These are phyloP conservation scores for Epichloe sylvatica DNA, from an alignment of 2,329 filamentous ascomycete genomes.

Conservation along the genomic window DNA sequence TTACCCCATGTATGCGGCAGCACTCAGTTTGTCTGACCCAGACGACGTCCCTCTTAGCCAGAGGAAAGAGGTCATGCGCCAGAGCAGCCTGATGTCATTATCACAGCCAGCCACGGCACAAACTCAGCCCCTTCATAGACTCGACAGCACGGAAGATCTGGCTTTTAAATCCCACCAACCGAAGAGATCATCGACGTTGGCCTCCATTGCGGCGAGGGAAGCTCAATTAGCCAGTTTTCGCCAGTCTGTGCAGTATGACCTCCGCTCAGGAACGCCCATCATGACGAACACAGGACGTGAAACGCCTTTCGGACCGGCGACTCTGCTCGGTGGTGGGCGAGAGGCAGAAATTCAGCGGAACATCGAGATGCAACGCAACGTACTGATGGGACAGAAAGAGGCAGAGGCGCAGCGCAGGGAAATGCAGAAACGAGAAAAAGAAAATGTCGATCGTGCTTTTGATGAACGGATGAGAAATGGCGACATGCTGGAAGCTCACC, in stretches of 20 bases:
- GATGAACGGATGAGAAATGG: slow-evolving; percentile 65
- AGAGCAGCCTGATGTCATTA: slow-evolving; percentile 28
- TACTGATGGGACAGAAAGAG: slow-evolving; percentile 48
- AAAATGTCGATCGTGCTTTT: slow-evolving; percentile 47
- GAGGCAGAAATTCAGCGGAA: slow-evolving; percentile 30
- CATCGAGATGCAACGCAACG: slow-evolving; percentile 40
- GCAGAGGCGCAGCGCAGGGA: slow-evolving; percentile 47
- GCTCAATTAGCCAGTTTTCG: slow-evolving; percentile 54
- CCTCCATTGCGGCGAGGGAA: slow-evolving; percentile 34
- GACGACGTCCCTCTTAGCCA: slow-evolving; percentile 63
- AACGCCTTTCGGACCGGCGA: slow-evolving; percentile 22
- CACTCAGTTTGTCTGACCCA: slow-evolving; percentile 26
- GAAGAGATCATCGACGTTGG: slow-evolving; percentile 29
- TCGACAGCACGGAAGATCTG: slow-evolving; percentile 19
- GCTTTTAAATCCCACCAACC: slow-evolving; percentile 43
- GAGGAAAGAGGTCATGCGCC: slow-evolving; percentile 47
- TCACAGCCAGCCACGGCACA: slow-evolving; percentile 8
- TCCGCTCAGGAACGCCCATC: slow-evolving; percentile 30
- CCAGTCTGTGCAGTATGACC: slow-evolving; percentile 47
- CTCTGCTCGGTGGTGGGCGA: slow-evolving; percentile 19
- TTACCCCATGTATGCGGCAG: slow-evolving; percentile 18
- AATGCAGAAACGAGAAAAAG: slow-evolving; percentile 41
- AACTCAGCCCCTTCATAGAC: slow-evolving; percentile 9
- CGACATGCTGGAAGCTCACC: slow-evolving; percentile 61
- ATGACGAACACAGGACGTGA: slow-evolving; percentile 22